phyloP scores from a whole-genome alignment of 768 basidiomycete species.

The Phanerochaete sordida region DNA sequence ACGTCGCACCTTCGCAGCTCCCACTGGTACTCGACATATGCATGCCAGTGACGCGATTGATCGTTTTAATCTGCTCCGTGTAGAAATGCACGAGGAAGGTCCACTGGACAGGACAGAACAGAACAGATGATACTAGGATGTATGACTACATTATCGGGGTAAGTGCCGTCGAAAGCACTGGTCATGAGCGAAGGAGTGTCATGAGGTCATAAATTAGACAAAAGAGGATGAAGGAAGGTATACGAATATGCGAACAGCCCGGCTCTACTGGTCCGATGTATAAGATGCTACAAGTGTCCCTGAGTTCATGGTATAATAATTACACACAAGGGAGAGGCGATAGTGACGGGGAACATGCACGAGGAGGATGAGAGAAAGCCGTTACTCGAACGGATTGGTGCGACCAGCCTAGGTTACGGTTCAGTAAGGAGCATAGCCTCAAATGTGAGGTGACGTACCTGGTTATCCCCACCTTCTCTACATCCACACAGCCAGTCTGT shows the following conservation, averaged over 20 bases:
- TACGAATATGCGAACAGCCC: neutral
- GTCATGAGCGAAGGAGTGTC: neutral
- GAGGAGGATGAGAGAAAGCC: neutral
- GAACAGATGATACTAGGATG: too few species aligned
- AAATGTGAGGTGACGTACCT: constrained; percentile 41
- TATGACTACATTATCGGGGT: too few species aligned
- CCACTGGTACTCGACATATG: too few species aligned
- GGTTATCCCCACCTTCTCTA: constrained; percentile 67
- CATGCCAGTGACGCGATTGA: too few species aligned
- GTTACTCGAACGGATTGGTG: constrained; percentile 58
- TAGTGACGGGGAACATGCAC: neutral
- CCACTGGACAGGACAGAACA: too few species aligned
- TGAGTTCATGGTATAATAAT: neutral
- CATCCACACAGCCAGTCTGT: constrained; percentile 86
- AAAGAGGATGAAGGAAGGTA: neutral
- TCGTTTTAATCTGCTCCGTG: too few species aligned
- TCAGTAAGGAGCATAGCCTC: neutral
- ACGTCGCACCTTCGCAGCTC: too few species aligned
- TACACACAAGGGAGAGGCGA: neutral
- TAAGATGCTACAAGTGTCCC: constrained; percentile 11
- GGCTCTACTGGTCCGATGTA: constrained; percentile 1
- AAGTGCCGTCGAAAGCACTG: too few species aligned
- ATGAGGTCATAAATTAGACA: neutral
- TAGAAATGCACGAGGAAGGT: too few species aligned
- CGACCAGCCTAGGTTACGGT: constrained; percentile 54